phyloP scores from a whole-genome alignment of 495 filamentous ascomycete species.

The Penicillium mononematosum region DNA sequence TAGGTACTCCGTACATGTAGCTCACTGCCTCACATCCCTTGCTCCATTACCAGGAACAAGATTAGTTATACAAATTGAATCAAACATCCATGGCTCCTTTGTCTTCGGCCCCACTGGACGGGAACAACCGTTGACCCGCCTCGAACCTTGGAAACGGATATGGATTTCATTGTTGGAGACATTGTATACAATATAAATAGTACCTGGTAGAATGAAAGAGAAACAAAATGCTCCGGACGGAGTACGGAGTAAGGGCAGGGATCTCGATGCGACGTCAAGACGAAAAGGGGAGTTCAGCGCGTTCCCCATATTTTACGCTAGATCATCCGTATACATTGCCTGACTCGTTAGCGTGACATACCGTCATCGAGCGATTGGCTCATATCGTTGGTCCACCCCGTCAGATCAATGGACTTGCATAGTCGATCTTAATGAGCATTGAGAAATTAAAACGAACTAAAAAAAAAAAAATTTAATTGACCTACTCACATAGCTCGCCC shows the following conservation, averaged over 20 bases:
- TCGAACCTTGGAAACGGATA: constrained; percentile 3
- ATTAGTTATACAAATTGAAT: not conserved
- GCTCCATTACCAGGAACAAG: not conserved
- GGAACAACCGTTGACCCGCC: constrained; percentile 11
- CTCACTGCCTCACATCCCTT: not conserved
- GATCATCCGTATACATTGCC: constrained; percentile 6
- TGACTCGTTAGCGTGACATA: constrained; percentile 1
- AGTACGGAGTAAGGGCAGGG: not conserved
- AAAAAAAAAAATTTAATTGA: not conserved
- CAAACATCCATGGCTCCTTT: not conserved
- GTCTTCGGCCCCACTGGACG: constrained; percentile 11
- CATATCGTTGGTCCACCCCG: not conserved
- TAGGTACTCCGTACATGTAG: not conserved
- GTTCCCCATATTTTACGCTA: constrained; percentile 9
- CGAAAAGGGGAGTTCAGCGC: not conserved
- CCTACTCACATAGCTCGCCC: not conserved
- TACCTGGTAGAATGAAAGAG: not conserved
- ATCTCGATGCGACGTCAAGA: not conserved
- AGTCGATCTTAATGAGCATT: constrained; percentile 2
- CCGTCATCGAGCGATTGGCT: constrained; percentile 6
- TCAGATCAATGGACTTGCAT: constrained; percentile 10
- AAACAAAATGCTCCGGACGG: no score
- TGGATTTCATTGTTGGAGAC: not conserved
- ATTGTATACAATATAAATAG: not conserved
- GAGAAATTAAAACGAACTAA: not conserved